Conservation (phyloP, 176 grass and related monocot genomes). For the Zoysia japonica region DNA sequence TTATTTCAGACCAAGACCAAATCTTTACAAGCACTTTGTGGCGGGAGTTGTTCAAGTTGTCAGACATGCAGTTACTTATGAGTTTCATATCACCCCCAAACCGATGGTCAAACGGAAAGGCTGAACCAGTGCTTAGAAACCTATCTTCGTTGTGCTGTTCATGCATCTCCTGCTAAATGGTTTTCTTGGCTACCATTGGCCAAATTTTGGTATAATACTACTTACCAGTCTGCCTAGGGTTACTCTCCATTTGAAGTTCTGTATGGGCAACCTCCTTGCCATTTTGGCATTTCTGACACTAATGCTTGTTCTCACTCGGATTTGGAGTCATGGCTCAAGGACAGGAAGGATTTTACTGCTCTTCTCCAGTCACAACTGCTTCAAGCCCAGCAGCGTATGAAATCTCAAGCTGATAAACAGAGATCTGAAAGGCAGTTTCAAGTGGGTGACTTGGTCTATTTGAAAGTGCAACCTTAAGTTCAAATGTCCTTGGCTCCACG, state of each 20-base stretch:
- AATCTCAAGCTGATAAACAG: background rate
- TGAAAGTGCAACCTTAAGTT: background rate
- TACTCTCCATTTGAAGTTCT: background rate
- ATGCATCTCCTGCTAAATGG: no score
- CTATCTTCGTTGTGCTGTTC: no score
- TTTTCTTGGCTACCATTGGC: no score
- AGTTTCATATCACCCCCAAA: no score
- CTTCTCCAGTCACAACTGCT: background rate
- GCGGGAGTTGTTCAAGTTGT: no score
- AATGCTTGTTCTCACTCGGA: background rate
- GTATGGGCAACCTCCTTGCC: background rate
- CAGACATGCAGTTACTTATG: no score
- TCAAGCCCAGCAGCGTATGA: background rate
- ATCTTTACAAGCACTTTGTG: no score
- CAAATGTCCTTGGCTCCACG: background rate
- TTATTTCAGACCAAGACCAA: no score
- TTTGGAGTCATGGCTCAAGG: background rate
- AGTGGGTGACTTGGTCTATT: background rate
- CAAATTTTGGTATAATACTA: no score
- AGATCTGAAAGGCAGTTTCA: background rate
- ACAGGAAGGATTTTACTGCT: background rate
- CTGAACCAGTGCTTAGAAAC: no score
- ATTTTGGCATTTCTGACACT: background rate
- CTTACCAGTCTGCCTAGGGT: no score
- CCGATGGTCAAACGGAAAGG: no score